These are phyloP conservation scores for Pistacia vera DNA, from an alignment of 345 rosid species.

Conservation along the genomic window DNA sequence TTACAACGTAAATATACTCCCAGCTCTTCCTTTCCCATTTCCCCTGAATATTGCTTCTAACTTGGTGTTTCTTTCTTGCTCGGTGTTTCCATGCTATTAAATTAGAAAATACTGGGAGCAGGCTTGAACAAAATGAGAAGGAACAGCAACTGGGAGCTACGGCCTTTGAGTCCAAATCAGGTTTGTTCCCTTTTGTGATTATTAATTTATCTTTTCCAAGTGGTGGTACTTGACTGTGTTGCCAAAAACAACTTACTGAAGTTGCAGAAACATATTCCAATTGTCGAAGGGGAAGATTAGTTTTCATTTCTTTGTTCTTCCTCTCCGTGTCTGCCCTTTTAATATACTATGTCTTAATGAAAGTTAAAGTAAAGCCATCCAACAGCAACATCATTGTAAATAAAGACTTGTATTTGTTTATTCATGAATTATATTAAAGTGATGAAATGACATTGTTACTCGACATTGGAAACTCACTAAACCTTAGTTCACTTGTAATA, in stretches of 20 bases:
- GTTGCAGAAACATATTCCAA: neutral
- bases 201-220: neutral
- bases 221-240: neutral
- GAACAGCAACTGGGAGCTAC: conserved; percentile 85
- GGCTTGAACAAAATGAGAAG: conserved; percentile 90
- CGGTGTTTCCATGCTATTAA: conserved; percentile 1
- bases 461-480: neutral
- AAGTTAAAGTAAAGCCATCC: neutral
- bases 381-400: neutral
- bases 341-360: neutral
- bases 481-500: neutral
- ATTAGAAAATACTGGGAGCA: conserved; percentile 84
- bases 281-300: neutral
- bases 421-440: neutral
- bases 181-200: conserved; percentile 32
- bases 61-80: neutral
- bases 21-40: conserved; percentile 11
- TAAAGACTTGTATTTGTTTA: neutral
- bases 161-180: conserved; percentile 83
- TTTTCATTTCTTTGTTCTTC: neutral
- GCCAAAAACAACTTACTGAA: neutral
- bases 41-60: neutral
- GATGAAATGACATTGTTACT: neutral
- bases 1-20: conserved; percentile 1
- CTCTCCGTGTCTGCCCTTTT: neutral